Evolutionary conservation across 805 yeast species (phyloP), one percentile per base, ranked within the genome.

Genomic region (Blastobotrys robertii): DNA sequence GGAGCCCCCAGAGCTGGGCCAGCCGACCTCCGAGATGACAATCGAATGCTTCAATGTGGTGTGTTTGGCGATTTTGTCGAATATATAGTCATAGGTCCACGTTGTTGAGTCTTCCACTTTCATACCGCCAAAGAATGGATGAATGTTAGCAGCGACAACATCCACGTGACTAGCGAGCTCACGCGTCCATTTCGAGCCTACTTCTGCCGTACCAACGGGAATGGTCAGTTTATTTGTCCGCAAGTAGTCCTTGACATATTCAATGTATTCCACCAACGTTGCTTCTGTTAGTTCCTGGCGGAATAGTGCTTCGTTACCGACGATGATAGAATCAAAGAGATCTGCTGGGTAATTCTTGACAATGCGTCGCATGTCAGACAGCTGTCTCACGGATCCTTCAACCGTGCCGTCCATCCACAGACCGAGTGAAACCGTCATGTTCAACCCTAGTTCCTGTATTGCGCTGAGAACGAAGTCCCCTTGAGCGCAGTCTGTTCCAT

Each of bases 71-170:
- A 76, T 53, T 43, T 70, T 73, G 22, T 65, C 58, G 38, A 68
- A 53, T 30, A 74, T 46, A 49, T 66, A 77, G 38, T 73, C 72
- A 30, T 64, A 57, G 0, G 74, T 67, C 85, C 86, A 79, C 8
- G 62, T 54, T 0, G 74, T 60, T 0, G 83, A 77, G 2, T 57
- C 52, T 8, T 61, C 49, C 1, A 72, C 80, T 1, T 48, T 43
- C 0, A 68, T 70, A 0, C 87, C 87, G 1, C 77, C 73, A 56
- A 79, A 77, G 47, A 80, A 81, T 2, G 87, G 86, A 59, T 79
- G 83, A 3, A 77, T 63, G 52, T 78, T 79, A 7, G 78, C 75
- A 0, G 84, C 86, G 29, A 76, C 56, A 8, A 79, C 58, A 51
- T 81, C 85, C 50, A 76, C 70, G 1, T 55, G 61, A 30, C 57